Evolutionary conservation across 139 green algal genomes (phyloP), one percentile per base, ranked within the genome.

Genomic region (Micromonas pusilla): DNA sequence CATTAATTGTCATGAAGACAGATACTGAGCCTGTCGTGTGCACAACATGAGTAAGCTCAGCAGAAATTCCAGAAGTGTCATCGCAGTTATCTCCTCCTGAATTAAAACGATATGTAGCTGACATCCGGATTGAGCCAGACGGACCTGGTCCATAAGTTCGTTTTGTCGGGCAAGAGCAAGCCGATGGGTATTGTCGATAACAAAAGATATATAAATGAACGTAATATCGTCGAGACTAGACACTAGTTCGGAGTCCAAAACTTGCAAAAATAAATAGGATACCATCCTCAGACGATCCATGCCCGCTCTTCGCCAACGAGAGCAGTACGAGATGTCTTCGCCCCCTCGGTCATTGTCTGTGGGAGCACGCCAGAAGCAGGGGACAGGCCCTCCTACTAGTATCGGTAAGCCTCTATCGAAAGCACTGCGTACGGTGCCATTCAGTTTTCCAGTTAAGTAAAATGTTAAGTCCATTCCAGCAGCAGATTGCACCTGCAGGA

Each of bases 321-420:
- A 9, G 28, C 37, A 45, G 62, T 53, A 78, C 28, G 53, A 57
- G 9, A 67, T 23, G 21, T 23, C 34, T 52, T 70, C 72, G 3
- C 54, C 54, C 1, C 73, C 60, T 38, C 26, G 13, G 6, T 79
- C 73, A 32, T 79, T 79, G 32, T 79, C 73, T 63, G 62, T 79
- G n/a, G 60, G 60, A 2, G 60, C 60, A 38, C 73, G 73, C 33
- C 33, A 65, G 38, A 79, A 68, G 52, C 53, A 70, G 45, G 60
- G 62, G 21, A n/a, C 26, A 33, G 33, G 36, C 62, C 37, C 37
- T 38, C 23, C 21, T 38, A 23, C 25, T 31, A 75, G 21, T 3
- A 75, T 28, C 13, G 23, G 30, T 32, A 38, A 34, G 3, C 6
- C 13, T 62, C 26, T 23, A 60, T 62, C 32, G 2, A 6, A 20